A percentile compares a stretch with the other conserved stretches of the same genome.
Conservation (phyloP, 2,329 filamentous ascomycete species). For the Arthroderma sp. region DNA sequence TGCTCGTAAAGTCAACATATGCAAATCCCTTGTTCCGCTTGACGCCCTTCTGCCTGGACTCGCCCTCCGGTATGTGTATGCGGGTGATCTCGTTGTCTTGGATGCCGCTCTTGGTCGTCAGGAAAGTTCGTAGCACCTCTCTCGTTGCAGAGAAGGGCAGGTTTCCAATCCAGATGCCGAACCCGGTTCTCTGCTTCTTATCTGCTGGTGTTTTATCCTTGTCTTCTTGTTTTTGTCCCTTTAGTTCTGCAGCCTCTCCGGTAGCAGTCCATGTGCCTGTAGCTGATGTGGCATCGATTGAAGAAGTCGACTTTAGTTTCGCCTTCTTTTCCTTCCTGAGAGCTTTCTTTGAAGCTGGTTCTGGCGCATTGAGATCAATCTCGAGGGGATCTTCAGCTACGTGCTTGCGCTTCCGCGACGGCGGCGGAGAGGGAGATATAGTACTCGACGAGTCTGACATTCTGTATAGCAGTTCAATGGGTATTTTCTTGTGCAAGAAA, state of each 20-base stretch:
- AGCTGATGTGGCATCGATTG: slow-evolving; percentile 26
- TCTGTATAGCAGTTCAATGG: not conserved
- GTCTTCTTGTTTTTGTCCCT: slow-evolving; percentile 14
- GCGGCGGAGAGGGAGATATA: slow-evolving; percentile 1
- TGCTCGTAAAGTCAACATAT: slow-evolving; percentile 76
- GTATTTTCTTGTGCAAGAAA: not conserved
- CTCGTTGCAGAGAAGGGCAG: slow-evolving; percentile 71
- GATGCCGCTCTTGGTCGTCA: slow-evolving; percentile 59
- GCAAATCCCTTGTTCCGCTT: slow-evolving; percentile 83
- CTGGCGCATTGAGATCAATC: slow-evolving; percentile 77
- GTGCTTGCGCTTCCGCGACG: slow-evolving; percentile 54
- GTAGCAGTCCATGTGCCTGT: slow-evolving; percentile 29
- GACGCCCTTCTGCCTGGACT: slow-evolving; percentile 39
- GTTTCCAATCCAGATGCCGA: slow-evolving; percentile 94
- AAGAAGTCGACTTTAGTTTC: slow-evolving; percentile 14
- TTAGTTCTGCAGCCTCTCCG: slow-evolving; percentile 17
- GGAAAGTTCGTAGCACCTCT: slow-evolving; percentile 62
- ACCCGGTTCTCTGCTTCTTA: slow-evolving; percentile 53
- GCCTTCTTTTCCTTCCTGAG: slow-evolving; percentile 76
- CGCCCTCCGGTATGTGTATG: slow-evolving; percentile 60
- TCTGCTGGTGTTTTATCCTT: not conserved
- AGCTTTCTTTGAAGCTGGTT: slow-evolving; percentile 90
- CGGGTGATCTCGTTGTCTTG: slow-evolving; percentile 64
- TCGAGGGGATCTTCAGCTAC: slow-evolving; percentile 48
- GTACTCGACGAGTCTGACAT: slow-evolving; percentile 6